These are phyloP conservation scores for Eragrostis nindensis DNA, from an alignment of 176 grass and related monocot genomes.

Conservation along the genomic window DNA sequence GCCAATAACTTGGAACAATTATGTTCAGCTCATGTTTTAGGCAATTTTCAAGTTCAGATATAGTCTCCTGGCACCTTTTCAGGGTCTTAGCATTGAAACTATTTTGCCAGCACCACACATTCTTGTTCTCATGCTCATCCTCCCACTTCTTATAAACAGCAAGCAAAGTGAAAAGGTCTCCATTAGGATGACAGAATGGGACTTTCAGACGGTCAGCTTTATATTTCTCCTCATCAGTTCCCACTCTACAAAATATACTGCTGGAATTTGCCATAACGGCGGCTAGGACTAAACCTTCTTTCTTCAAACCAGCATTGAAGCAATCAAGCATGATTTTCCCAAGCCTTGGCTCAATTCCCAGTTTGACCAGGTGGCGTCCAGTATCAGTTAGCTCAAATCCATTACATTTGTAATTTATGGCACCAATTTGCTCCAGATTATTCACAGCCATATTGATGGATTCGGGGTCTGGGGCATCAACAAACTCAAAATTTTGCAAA, in stretches of 20 bases:
- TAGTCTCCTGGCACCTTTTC: slow-evolving; percentile 85
- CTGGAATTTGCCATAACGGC: slow-evolving; percentile 95
- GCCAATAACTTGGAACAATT: slow-evolving; percentile 86
- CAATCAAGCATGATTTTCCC: slow-evolving; percentile 98
- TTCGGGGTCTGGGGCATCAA: slow-evolving; percentile 84
- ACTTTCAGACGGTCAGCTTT: slow-evolving; percentile 85
- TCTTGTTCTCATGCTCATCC: slow-evolving; percentile 61
- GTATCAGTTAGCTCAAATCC: slow-evolving; percentile 71
- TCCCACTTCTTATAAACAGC: slow-evolving; percentile 98
- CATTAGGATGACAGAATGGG: slow-evolving; percentile 81
- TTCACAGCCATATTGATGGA: slow-evolving; percentile 69
- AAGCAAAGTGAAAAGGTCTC: slow-evolving; percentile 93
- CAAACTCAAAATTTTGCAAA: slow-evolving; percentile 78
- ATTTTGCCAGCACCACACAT: slow-evolving; percentile 93
- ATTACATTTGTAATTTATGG: slow-evolving; percentile 52
- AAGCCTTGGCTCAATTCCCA: slow-evolving; percentile 83
- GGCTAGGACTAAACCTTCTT: slow-evolving; percentile 88
- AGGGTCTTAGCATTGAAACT: slow-evolving; percentile 92
- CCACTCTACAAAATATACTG: slow-evolving; percentile 98
- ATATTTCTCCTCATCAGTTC: slow-evolving; percentile 77
- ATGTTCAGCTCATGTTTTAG: slow-evolving; percentile 74
- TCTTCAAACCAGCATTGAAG: slow-evolving; percentile 63
- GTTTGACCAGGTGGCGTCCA: slow-evolving; percentile 71
- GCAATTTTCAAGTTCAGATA: slow-evolving; percentile 80
- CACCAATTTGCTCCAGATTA: slow-evolving; percentile 86